These are phyloP conservation scores for Pyrenochaeta sp. DNA, from an alignment of 2,329 filamentous ascomycete species.

Conservation along the genomic window DNA sequence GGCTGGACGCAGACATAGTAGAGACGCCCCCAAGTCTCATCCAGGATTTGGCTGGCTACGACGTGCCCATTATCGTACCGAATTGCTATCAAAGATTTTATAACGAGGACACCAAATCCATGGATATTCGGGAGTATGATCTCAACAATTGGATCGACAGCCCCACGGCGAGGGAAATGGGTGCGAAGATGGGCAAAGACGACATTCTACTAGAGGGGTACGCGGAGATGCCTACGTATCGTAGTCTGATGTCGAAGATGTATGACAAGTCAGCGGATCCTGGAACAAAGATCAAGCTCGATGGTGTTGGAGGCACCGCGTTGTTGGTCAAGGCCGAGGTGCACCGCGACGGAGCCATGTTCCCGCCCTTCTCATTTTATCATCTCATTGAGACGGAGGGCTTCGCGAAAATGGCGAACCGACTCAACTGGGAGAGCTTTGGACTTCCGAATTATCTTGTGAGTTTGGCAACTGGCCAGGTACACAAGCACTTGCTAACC, in stretches of 20 bases:
- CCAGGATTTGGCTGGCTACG: constrained; percentile 85
- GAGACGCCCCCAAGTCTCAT: constrained; percentile 87
- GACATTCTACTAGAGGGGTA: constrained; percentile 96
- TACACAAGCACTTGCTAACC: background rate
- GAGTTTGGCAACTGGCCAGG: constrained; percentile 40
- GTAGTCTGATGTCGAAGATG: constrained; percentile 89
- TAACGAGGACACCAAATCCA: constrained; percentile 72
- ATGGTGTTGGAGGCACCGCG: constrained; percentile 93
- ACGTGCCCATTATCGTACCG: constrained; percentile 90
- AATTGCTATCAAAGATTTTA: constrained; percentile 92
- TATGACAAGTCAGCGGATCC: constrained; percentile 60
- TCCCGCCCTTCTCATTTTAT: constrained; percentile 95
- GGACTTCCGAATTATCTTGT: constrained; percentile 99
- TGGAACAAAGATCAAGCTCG: constrained; percentile 74
- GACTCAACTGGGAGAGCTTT: constrained; percentile 82
- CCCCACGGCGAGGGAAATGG: constrained; percentile 76
- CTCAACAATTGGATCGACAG: constrained; percentile 98
- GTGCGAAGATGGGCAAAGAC: constrained; percentile 81
- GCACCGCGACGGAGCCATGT: constrained; percentile 97
- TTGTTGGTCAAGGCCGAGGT: constrained; percentile 96
- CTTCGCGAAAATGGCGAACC: constrained; percentile 94
- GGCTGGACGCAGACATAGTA: constrained; percentile 91
- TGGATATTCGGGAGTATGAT: constrained; percentile 86
- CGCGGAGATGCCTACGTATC: constrained; percentile 88
- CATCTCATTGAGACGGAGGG: constrained; percentile 97